Evolutionary conservation across 257 asterid genomes (phyloP), one percentile per base, ranked within the genome.

Genomic region (Thymus mandschuricus): DNA sequence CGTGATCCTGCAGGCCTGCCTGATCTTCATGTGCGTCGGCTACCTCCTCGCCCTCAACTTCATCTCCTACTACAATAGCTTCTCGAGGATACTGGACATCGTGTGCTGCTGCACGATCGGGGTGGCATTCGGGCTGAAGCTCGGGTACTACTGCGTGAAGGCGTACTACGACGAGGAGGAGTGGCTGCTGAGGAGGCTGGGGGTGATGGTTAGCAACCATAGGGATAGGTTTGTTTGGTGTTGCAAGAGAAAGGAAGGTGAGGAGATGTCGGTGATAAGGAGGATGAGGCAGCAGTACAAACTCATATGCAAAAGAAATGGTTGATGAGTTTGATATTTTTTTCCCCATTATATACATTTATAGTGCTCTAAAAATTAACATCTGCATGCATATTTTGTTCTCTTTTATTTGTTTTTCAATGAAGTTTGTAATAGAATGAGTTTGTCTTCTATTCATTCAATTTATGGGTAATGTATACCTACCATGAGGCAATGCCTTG

Each of bases 11-110:
- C 74, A 67, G 31, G 5, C n/a, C 3, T 58, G 79, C 58, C 27
- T 75, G 65, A 21, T 75, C 0, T 75, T 75, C 34, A 50, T 75
- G 74, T 58, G 52, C 21, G 7, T 49, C 28, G 29, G 70, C 49
- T 75, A 75, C 11, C 56, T 75, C 8, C 11, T 51, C 1, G 74
- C 74, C 2, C 28, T 67, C 60, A 29, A 9, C 2, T 67, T 62
- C 43, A 66, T 74, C 2, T 64, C 69, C 1, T 63, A 63, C 10
- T 63, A 63, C 52, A 63, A 63, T 1, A 43, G 3, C 9, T 63
- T 63, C 21, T 63, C 68, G 11, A 63, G 27, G 1, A 63, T 63
- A 0, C 10, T 63, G 40, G 68, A 63, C 4, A 63, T 63, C 12
- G 54, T 43, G 8, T 63, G 68, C 68, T 27, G 68, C 38, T 43